Conservation (phyloP, 345 rosid genomes). For the Pugionium dolabratum region DNA sequence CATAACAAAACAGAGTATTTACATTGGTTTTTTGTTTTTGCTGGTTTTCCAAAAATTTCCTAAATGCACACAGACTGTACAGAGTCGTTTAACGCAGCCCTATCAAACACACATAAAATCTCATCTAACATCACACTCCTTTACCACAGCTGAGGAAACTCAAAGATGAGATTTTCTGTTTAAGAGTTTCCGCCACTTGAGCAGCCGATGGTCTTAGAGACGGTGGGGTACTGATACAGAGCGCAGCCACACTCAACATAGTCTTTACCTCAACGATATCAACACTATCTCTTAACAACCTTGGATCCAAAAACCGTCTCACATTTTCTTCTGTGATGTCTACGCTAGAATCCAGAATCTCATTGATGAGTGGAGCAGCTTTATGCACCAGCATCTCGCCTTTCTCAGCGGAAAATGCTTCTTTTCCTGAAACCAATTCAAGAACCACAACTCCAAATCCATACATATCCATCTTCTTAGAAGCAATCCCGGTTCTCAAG, state of each 20-base stretch:
- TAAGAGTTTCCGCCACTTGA: conserved; percentile 44
- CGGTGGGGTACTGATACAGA: conserved; percentile 50
- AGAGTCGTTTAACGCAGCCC: background rate
- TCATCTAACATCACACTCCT: conserved; percentile 1
- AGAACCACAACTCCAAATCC: conserved; percentile 76
- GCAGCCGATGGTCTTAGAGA: conserved; percentile 63
- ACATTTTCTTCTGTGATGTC: conserved; percentile 16
- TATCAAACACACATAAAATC: background rate
- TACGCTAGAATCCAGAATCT: conserved; percentile 11
- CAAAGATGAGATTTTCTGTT: conserved; percentile 44
- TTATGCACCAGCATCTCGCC: conserved; percentile 54
- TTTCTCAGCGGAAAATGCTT: conserved; percentile 61
- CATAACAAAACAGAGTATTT: conserved; percentile 22
- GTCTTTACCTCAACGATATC: conserved; percentile 57
- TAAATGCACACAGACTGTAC: conserved; percentile 5
- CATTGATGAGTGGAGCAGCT: conserved; percentile 42
- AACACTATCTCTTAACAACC: conserved; percentile 42
- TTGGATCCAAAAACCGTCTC: conserved; percentile 58
- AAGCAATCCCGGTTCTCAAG: conserved; percentile 68
- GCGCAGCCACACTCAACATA: conserved; percentile 52
- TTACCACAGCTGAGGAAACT: conserved; percentile 33
- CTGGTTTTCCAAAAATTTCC: background rate
- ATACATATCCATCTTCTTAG: conserved; percentile 81
- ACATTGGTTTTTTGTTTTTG: too few species aligned
- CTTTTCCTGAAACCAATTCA: conserved; percentile 68